These are phyloP conservation scores for Alnus glutinosa DNA, from an alignment of 306 rosid species.

Conservation along the genomic window DNA sequence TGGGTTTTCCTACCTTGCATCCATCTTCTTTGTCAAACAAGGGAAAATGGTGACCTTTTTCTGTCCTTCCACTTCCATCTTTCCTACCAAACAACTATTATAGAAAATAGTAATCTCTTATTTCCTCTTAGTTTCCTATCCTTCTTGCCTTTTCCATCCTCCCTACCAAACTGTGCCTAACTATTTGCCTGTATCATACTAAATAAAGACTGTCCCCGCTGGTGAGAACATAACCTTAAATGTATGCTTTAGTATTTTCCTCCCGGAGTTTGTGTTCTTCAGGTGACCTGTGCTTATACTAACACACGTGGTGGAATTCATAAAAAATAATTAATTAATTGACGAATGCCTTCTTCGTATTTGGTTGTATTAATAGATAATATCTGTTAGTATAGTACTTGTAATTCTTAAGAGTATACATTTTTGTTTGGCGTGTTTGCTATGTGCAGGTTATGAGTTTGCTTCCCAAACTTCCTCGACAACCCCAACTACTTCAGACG, in stretches of 20 bases:
- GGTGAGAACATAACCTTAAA: not conserved
- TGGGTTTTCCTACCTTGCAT: too few relatives aligned
- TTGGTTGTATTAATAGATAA: not conserved
- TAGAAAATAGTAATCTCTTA: too few relatives aligned
- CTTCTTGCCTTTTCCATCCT: not conserved
- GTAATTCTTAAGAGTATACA: not conserved
- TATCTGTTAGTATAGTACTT: not conserved
- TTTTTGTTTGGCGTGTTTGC: conserved; percentile 22
- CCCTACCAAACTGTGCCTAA: not conserved
- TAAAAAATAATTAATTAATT: conserved; percentile 1
- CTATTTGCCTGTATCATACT: not conserved
- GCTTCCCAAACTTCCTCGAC: conserved; percentile 82
- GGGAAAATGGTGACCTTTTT: too few relatives aligned
- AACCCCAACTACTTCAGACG: conserved; percentile 94
- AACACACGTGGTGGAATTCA: not conserved
- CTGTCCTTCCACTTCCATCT: not conserved
- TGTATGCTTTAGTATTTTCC: not conserved
- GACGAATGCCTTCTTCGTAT: not conserved
- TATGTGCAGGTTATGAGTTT: conserved; percentile 70
- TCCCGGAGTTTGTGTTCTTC: not conserved
- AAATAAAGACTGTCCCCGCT: not conserved
- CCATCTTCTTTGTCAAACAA: too few relatives aligned
- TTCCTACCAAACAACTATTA: not conserved
- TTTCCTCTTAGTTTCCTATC: not conserved
- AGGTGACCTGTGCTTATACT: too few relatives aligned